Base-by-base conservation (phyloP, 2,329 filamentous ascomycete genomes). In the Achaetomium macrosporum region DNA sequence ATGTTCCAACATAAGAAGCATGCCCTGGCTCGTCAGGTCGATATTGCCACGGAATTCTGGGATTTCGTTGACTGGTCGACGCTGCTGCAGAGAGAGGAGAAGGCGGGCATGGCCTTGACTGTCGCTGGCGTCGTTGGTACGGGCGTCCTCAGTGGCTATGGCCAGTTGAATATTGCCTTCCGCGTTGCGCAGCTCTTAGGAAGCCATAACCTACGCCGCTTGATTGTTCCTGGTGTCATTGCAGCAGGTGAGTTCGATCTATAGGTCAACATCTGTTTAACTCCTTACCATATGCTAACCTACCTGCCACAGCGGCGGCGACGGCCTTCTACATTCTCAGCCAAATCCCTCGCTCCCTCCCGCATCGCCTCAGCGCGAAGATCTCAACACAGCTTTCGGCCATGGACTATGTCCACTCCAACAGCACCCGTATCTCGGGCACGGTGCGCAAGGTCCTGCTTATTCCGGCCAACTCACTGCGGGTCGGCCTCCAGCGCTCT, bases 91-190 rank as follows among this genome's bases (percentile, higher is more conserved):
- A 81, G 84, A 50, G 92, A 97, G 68, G 93, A 99, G 71, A 99
- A 97, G 76, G 95, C 91, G 3, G 88, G 93, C 58, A 91, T 99
- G 86, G 93, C 92, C 6, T 78, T 99, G 65, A 99, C 93, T 1
- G 81, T 96, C 35, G 88, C 88, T 10, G 91, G 90, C 52, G 89
- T 95, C 2, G 76, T 97, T 5, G 90, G 92, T 52, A 82, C 87
- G 45, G 81, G 90, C 44, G 77, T 93, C 64, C 74, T 99, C 37
- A 90, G 91, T 55, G 87, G 90, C 57, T 83, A 87, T 61, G 85
- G 87, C 47, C 97, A 92, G 90, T 74, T 96, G 61, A 92, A 97
- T 66, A 88, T 92, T 58, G 86, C 88, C 1, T 70, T 96, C 48
- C 88, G 87, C 57, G 88, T 87, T 8, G 84, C 82, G n/a, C 89